These are phyloP conservation scores for Euphorbia schlechtendalii DNA, from an alignment of 441 rosid genomes.

Conservation along the genomic window DNA sequence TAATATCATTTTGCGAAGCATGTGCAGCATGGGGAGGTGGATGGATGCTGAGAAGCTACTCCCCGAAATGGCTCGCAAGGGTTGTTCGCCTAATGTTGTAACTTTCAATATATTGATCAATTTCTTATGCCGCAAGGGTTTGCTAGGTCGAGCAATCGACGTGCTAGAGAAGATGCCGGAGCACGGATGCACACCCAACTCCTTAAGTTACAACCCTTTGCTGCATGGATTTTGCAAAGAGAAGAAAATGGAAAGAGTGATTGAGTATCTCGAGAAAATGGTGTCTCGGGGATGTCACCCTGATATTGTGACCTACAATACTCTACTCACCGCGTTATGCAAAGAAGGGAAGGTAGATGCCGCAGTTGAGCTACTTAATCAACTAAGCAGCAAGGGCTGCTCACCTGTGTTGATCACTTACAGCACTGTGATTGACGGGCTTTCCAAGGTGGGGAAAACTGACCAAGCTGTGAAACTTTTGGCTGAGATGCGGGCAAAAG, in stretches of 20 bases:
- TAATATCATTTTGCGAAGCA: slow-evolving; percentile 70
- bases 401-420: slow-evolving; percentile 73
- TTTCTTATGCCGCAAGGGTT: slow-evolving; percentile 74
- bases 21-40: slow-evolving; percentile 89
- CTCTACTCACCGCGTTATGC: slow-evolving; percentile 76
- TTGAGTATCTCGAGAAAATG: slow-evolving; percentile 78
- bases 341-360: slow-evolving; percentile 80
- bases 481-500: slow-evolving; percentile 65
- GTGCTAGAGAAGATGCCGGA: slow-evolving; percentile 76
- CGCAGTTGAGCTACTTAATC: slow-evolving; percentile 81
- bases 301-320: slow-evolving; percentile 87
- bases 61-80: slow-evolving; percentile 62
- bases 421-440: slow-evolving; percentile 78
- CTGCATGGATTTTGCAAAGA: slow-evolving; percentile 86
- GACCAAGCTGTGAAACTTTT: slow-evolving; percentile 59
- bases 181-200: slow-evolving; percentile 74
- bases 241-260: slow-evolving; percentile 78
- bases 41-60: slow-evolving; percentile 78
- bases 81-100: slow-evolving; percentile 74
- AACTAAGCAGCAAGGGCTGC: slow-evolving; percentile 63
- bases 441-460: slow-evolving; percentile 74
- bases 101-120: slow-evolving; percentile 84
- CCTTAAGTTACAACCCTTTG: slow-evolving; percentile 70
- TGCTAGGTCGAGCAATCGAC: slow-evolving; percentile 72
- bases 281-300: slow-evolving; percentile 83